Conservation (phyloP, 306 rosid genomes). For the Fagus sylvatica region DNA sequence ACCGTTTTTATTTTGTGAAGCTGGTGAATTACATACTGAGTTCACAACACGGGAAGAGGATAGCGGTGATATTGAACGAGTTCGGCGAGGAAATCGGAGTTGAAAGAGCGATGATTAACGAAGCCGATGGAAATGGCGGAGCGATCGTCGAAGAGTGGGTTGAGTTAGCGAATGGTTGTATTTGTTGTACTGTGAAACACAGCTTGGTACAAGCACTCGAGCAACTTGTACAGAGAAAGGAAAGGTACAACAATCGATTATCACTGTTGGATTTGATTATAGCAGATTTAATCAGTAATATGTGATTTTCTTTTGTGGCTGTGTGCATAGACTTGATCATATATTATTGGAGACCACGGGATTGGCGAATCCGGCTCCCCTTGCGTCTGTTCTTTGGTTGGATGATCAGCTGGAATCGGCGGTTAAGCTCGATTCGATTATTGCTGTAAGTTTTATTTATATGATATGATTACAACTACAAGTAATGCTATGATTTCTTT, state of each 20-base stretch:
- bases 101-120: conserved; percentile 94
- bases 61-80: conserved; percentile 92
- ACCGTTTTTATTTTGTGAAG: conserved; percentile 34
- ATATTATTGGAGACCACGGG: conserved; percentile 97
- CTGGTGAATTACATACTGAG: conserved; percentile 79
- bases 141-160: conserved; percentile 98
- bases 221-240: conserved; percentile 88
- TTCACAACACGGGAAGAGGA: conserved; percentile 84
- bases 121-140: conserved; percentile 94
- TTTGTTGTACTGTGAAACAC: conserved; percentile 90
- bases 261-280: neutral
- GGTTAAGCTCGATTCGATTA: conserved; percentile 86
- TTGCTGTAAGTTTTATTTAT: conserved; percentile 62
- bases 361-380: conserved; percentile 95
- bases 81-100: conserved; percentile 97
- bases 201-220: conserved; percentile 94
- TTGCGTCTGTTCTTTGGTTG: conserved; percentile 95
- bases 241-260: conserved; percentile 45
- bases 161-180: conserved; percentile 90
- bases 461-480: neutral
- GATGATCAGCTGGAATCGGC: conserved; percentile 89
- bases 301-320: neutral
- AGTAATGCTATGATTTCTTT: too few relatives aligned
- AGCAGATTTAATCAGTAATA: neutral
- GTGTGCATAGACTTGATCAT: conserved; percentile 72